Conservation (phyloP, 805 yeast genomes). For the Metahyphopichia silvanorum region DNA sequence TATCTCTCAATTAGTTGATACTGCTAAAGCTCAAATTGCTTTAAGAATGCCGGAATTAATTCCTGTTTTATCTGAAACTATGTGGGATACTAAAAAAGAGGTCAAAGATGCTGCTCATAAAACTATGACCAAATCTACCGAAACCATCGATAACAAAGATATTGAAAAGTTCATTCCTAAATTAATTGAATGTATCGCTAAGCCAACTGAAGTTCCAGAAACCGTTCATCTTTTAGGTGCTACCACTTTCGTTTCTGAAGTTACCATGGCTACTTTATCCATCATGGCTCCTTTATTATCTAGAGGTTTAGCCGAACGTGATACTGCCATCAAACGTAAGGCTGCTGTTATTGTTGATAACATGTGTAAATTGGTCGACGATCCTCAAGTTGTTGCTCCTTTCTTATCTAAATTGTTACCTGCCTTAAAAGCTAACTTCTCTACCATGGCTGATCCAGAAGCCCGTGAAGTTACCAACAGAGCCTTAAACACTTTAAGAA, state of each 20-base stretch:
- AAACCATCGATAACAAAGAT: slow-evolving; percentile 99
- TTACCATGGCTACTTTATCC: slow-evolving; percentile 98
- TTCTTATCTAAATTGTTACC: slow-evolving; percentile 95
- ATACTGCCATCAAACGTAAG: slow-evolving; percentile 98
- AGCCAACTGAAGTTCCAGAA: slow-evolving; percentile 97
- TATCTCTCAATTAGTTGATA: slow-evolving; percentile 82
- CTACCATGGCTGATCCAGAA: slow-evolving; percentile 99
- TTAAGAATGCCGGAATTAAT: slow-evolving; percentile 99
- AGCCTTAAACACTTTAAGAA: slow-evolving; percentile 94
- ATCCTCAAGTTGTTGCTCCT: slow-evolving; percentile 99
- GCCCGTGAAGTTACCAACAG: slow-evolving; percentile 98
- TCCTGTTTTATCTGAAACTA: slow-evolving; percentile 97
- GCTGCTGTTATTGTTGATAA: slow-evolving; percentile 99
- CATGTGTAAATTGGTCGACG: slow-evolving; percentile 99
- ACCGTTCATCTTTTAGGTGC: slow-evolving; percentile 99
- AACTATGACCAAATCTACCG: slow-evolving; percentile 94
- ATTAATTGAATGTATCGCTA: slow-evolving; percentile 93
- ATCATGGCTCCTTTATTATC: slow-evolving; percentile 98
- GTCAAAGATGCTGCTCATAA: slow-evolving; percentile 95
- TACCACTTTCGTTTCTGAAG: slow-evolving; percentile 99
- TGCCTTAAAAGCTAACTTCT: slow-evolving; percentile 88
- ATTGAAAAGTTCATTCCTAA: slow-evolving; percentile 98
- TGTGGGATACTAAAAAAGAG: slow-evolving; percentile 99
- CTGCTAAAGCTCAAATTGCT: slow-evolving; percentile 94
- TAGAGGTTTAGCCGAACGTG: slow-evolving; percentile 99